Base-by-base conservation (phyloP, 2,329 filamentous ascomycete species). In the Aspergillus neotritici region DNA sequence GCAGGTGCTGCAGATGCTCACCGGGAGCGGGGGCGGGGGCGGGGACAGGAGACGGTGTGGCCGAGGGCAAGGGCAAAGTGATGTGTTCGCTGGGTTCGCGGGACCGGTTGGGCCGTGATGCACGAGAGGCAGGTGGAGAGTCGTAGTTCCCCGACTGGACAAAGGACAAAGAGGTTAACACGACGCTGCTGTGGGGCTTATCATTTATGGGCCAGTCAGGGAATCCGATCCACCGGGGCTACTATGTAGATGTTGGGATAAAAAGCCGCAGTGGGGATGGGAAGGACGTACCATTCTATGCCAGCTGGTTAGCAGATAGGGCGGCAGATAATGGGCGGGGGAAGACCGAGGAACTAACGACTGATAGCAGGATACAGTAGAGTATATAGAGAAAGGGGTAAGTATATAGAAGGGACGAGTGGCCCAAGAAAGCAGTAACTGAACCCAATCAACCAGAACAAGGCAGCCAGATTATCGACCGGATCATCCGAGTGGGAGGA, bases 131-230 rank as follows among this genome's bases (percentile, higher is more conserved):
- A 41, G 64, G 63, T 41, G 68, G 66, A 47, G 65, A 62, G 53
- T 69, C 66, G 60, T 68, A 65, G 44, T 68, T 69, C 39, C 64
- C 65, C 45, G 70, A 67, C 69, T 72, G 51, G 15, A 50, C 39
- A 12, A 38, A 41, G 37, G 38, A 33, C 11, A 41, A 48, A 48
- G 44, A 34, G 34, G 53, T 57, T 49, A 58, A 52, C 48, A 51
- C 21, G 21, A 25, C 21, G 21, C 21, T 25, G 21, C 21, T 25
- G 21, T 25, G 21, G 21, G 21, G 7, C 21, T 25, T 25, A 25
- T 9, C 6, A 25, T 25, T 9, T 8, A 25, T 25, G 21, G 21
- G 7, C 21, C 21, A 25, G 21, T 25, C 21, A 25, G 21, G 21
- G 21, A 8, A 8, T 3, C 21, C 7, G 21, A 25, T 25, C 21